Percentiles rank a stretch among this genome's conserved stretches.
These are phyloP conservation scores for Gossypium bickii DNA, from an alignment of 345 rosid genomes.

Conservation along the genomic window DNA sequence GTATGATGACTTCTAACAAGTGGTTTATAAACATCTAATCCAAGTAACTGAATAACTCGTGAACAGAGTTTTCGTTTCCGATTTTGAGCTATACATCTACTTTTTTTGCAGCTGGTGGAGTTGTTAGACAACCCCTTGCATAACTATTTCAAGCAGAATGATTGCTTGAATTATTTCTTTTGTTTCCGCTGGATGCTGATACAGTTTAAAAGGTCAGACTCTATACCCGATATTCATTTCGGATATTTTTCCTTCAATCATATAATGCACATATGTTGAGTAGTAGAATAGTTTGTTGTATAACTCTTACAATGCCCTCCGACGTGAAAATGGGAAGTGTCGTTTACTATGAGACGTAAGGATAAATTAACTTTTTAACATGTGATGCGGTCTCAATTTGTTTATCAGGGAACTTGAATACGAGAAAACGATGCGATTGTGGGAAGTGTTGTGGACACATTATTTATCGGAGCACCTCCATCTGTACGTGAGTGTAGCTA, in stretches of 20 bases:
- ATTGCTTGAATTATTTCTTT: slow-evolving; percentile 98
- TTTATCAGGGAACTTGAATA: slow-evolving; percentile 78
- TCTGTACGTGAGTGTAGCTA: slow-evolving; percentile 74
- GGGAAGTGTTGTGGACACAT: slow-evolving; percentile 97
- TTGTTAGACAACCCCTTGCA: slow-evolving; percentile 83
- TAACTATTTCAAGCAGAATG: slow-evolving; percentile 85
- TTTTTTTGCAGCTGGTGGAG: slow-evolving; percentile 80
- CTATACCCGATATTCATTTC: not conserved
- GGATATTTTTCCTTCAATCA: not conserved
- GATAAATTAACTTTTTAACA: not conserved
- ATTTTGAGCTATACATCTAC: slow-evolving; percentile 18
- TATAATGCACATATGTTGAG: not conserved
- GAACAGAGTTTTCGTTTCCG: slow-evolving; percentile 11
- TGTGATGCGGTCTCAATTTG: not conserved
- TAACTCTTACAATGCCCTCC: not conserved
- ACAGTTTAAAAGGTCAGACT: slow-evolving; percentile 83
- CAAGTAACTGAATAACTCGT: not conserved
- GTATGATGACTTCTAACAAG: not conserved
- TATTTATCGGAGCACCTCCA: slow-evolving; percentile 86
- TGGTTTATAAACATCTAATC: not conserved
- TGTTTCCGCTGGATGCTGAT: slow-evolving; percentile 98
- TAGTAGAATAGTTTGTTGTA: not conserved
- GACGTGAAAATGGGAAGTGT: not conserved
- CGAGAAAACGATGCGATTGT: slow-evolving; percentile 67
- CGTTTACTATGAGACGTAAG: not conserved